Evolutionary conservation across 441 rosid genomes (phyloP), one percentile per base, ranked within the genome.

Genomic region (Gossypium schwendimanii): DNA sequence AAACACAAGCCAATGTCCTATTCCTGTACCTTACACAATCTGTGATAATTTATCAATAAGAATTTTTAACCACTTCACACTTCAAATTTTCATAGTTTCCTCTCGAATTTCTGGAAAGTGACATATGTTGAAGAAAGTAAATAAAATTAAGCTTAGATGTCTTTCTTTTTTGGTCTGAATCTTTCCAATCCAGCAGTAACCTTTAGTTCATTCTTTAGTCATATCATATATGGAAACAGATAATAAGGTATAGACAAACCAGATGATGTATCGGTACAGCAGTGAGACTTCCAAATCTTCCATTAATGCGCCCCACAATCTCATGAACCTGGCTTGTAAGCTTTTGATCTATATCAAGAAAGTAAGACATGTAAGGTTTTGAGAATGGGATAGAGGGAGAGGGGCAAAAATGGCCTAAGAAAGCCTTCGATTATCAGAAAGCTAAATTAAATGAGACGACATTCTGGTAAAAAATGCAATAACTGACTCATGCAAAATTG

Each of bases 301-400:
- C 94, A 84, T 89, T 89, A 55, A 89, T 89, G 71, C 94, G 89
- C 55, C 91, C 92, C 55, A 88, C 94, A 75, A 89, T 89, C 81
- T 89, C 92, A 81, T 89, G 94, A 63, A 89, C 94, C 75, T 89
- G 94, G 82, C 94, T 87, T 23, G 92, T 85, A 62, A 89, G 92
- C 75, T 78, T 89, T 76, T 88, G 94, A 82, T 89, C 94, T 89
- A 84, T 62, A 71, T 23, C 49, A 63, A 39, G 70, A 39, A 63
- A 17, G 44, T 41, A 11, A 41, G 44, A 63, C 28, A 41, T 5
- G 31, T 39, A 17, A 63, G 70, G 47, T 21, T 44, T 64, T 64
- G 53, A 64, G 31, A 39, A 50, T 12, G 15, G 6, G 26, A 14
- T 12, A 39, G 28, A 18, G 26, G 26, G 15, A n/a, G 71, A 14